Evolutionary conservation across 1,284 basidiomycete species (phyloP), one percentile per base, ranked within the genome.

Genomic region (Ceraceosorus guamensis): DNA sequence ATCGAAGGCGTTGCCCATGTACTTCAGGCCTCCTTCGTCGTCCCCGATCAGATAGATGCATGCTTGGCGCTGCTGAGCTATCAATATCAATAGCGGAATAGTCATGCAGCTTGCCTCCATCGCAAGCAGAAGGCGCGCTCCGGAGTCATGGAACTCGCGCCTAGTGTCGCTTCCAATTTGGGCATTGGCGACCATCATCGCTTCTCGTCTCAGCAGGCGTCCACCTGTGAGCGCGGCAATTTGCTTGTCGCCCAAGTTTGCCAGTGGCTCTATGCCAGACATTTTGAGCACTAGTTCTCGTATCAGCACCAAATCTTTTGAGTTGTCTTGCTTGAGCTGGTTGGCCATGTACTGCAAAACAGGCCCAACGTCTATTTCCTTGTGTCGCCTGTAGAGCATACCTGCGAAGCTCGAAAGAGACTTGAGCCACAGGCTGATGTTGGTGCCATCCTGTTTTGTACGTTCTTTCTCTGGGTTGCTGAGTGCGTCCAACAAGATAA

Each of bases 211-310:
- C 59, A 99, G 81, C 37, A 85, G 82, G 1, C 87, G 85, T 0
- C 95, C 95, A 53, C 92, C 90, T 2, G 88, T 87, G 82, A 95
- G 90, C 1, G 89, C 89, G 35, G 82, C 78, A 48, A 98, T 84
- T 76, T 98, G 92, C 0, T 85, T 81, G 62, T 95, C 89, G 0
- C 90, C 89, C 46, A 97, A 80, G 74, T 75, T 73, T 48, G 65
- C 67, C n/a, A 73, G 50, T 16, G 71, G 71, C 57, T 96, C 88
- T 61, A 96, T 89, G 4, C 89, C 91, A 4, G 89, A 87, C 90
- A 97, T 96, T 75, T 91, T 89, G 80, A 85, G 87, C 56, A 98
- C 88, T 52, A 99, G 79, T 73, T 96, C 91, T 46, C 88, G 85
- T 24, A 99, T 80, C 37, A 98, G 88, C 35, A 93, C 83, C 47